These are phyloP conservation scores for Kazachstania africana DNA, from an alignment of 805 yeast species.

Conservation along the genomic window DNA sequence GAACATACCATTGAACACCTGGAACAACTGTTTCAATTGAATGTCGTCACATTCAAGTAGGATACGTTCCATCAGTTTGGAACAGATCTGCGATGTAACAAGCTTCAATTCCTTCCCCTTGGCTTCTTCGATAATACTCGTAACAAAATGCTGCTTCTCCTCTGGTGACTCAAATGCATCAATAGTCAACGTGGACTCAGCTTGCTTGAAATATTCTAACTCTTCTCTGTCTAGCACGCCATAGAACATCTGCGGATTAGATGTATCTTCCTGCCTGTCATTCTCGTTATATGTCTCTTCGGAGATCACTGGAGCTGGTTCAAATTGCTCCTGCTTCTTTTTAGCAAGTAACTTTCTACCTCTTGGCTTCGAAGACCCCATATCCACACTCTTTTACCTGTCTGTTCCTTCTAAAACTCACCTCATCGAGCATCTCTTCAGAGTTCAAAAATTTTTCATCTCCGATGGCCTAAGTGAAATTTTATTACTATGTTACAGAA, in stretches of 20 bases:
- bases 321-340: conserved; percentile 16
- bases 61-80: conserved; percentile 81
- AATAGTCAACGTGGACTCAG: conserved; percentile 74
- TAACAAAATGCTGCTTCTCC: conserved; percentile 60
- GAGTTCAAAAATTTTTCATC: too few species aligned
- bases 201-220: conserved; percentile 83
- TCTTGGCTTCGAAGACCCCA: conserved; percentile 25
- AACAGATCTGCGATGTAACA: conserved; percentile 89
- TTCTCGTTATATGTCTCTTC: conserved; percentile 4
- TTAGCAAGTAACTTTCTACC: conserved; percentile 31
- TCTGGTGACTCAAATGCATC: conserved; percentile 67
- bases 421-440: too few species aligned
- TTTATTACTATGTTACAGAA: too few species aligned
- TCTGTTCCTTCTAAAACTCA: too few species aligned
- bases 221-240: conserved; percentile 81
- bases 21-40: conserved; percentile 56
- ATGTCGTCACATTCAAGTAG: conserved; percentile 51
- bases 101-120: conserved; percentile 82
- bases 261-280: conserved; percentile 4
- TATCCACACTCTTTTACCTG: neutral
- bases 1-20: conserved; percentile 62
- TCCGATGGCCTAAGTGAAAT: too few species aligned
- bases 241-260: conserved; percentile 42
- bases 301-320: conserved; percentile 8
- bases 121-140: conserved; percentile 74